Percentiles rank a stretch among this genome's conserved stretches.
Conservation (phyloP, 2,329 filamentous ascomycete species). For the Zymoseptoria tritici region DNA sequence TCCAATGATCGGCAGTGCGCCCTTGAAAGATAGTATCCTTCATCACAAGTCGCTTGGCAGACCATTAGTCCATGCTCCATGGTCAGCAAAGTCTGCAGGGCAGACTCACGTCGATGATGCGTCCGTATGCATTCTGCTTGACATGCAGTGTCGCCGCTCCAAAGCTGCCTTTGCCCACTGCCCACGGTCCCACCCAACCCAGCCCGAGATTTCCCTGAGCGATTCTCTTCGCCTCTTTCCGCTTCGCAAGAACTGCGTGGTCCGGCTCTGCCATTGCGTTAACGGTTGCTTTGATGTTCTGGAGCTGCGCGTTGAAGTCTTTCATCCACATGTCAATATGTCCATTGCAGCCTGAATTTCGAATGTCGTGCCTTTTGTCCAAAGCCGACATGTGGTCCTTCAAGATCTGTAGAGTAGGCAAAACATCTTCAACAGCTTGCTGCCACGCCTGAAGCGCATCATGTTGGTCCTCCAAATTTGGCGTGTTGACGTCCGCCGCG, state of each 20-base stretch:
- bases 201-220: not conserved
- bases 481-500: not conserved
- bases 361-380: not conserved
- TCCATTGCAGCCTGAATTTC: not conserved
- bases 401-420: not conserved
- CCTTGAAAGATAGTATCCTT: not conserved
- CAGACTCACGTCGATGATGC: not conserved
- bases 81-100: not conserved
- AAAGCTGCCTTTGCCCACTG: not conserved
- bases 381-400: not conserved
- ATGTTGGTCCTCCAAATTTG: not conserved
- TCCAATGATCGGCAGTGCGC: not conserved
- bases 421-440: not conserved
- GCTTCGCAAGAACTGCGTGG: not conserved
- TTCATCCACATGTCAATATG: not conserved
- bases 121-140: constrained; percentile 1
- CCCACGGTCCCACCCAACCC: not conserved
- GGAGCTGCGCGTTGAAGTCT: not conserved
- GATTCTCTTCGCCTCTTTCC: not conserved
- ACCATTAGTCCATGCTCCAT: not conserved
- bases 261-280: not conserved
- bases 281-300: not conserved
- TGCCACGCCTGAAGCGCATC: not conserved
- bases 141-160: not conserved
- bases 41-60: not conserved